These are phyloP conservation scores for Chamaecrista fasciculata DNA, from an alignment of 306 rosid genomes.

Conservation along the genomic window DNA sequence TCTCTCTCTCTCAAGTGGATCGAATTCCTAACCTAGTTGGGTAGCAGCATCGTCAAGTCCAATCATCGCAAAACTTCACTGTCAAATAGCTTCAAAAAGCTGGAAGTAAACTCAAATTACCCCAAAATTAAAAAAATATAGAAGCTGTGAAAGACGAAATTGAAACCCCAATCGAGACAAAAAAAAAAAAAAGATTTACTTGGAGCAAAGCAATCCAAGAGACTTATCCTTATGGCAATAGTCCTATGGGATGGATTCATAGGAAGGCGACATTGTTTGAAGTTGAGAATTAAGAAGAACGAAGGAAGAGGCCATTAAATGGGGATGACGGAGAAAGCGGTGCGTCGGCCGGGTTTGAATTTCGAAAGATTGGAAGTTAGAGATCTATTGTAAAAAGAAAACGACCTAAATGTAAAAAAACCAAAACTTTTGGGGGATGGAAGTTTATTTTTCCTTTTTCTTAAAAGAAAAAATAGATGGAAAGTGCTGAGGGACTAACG, in stretches of 20 bases:
- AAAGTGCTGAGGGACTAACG: too few species aligned
- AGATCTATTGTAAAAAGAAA: too few species aligned
- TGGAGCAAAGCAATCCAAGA: conserved; percentile 39
- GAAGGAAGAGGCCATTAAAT: background rate
- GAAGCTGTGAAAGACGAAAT: background rate
- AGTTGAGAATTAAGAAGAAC: background rate
- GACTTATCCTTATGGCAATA: conserved; percentile 49
- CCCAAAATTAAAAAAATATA: background rate
- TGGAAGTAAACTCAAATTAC: conserved; percentile 2
- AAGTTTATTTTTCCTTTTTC: too few species aligned
- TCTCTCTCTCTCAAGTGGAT: too few species aligned
- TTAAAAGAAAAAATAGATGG: too few species aligned
- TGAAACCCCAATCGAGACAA: background rate
- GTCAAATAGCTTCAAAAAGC: conserved; percentile 42
- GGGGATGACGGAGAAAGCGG: background rate
- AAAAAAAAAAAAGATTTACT: conserved; percentile 12
- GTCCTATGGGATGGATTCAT: conserved; percentile 21
- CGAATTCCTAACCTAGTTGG: conserved; percentile 31
- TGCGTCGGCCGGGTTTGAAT: conserved; percentile 15
- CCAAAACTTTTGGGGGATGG: too few species aligned
- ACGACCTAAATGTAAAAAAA: too few species aligned
- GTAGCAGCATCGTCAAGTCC: conserved; percentile 46
- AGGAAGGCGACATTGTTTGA: background rate
- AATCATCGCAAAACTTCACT: conserved; percentile 34
- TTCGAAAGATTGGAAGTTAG: conserved; percentile 15